Evolutionary conservation across 2,329 filamentous ascomycete genomes (phyloP), one percentile per base, ranked within the genome.

Genomic region (Arthrobotrys megalospora): DNA sequence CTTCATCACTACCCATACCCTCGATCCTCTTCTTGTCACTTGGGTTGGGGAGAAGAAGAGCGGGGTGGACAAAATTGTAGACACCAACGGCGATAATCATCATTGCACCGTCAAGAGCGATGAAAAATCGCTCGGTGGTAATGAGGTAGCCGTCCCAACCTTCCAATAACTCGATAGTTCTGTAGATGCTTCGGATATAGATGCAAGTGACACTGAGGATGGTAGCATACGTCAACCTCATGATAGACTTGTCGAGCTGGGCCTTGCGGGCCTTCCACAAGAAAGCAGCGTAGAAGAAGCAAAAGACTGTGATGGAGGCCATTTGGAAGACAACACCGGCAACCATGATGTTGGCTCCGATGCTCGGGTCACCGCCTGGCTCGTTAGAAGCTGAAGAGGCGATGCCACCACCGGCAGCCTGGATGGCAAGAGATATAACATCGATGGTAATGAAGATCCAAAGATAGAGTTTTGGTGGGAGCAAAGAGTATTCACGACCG

Each of bases 271-370:
- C 65, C 19, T 86, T 84, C 6, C 83, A 82, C 21, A 89, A 82
- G 80, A 89, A 89, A 76, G 88, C 87, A 19, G 81, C 83, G 2
- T 88, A 86, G 45, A 87, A 83, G 80, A 82, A 76, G 52, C 86
- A 86, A 82, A 91, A 90, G 69, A 87, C 73, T 36, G 86, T 84
- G 69, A 90, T 86, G 4, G 88, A 87, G 70, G 85, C 84, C 47
- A 90, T 87, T 80, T 91, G 89, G 69, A 90, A 86, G n/a, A 87
- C 84, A 19, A 91, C 87, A 12, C 89, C 89, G 1, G 86, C 86
- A 52, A 88, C 85, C 82, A 87, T 86, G 69, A 87, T 83, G 80
- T 87, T 81, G 47, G 87, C 86, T 36, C 86, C 87, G 10, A 83
- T 83, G n/a, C 85, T 81, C 79, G 87, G 88, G 62, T 85, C 80